Evolutionary conservation across 1,284 basidiomycete species (phyloP).

Genomic region (Tilletia indica): DNA sequence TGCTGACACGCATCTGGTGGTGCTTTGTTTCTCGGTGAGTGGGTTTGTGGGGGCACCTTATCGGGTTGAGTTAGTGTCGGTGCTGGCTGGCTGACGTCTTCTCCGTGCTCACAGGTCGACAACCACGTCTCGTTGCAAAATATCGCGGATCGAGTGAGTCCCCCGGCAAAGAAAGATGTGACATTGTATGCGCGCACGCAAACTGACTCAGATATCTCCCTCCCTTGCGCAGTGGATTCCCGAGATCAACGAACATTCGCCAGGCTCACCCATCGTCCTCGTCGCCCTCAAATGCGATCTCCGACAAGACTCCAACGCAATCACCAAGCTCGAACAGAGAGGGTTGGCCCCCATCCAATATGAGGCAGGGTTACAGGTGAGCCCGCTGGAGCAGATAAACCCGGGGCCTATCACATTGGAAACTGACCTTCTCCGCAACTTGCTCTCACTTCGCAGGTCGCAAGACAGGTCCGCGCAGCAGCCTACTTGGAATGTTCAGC

Average conservation of each 20-base stretch:
- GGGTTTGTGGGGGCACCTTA: too few relatives aligned
- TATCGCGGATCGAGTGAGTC: slow-evolving; percentile 70
- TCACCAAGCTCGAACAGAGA: slow-evolving; percentile 68
- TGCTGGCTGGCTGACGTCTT: neutral
- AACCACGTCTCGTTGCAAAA: slow-evolving; percentile 82
- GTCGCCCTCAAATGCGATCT: slow-evolving; percentile 84
- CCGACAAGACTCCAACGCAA: slow-evolving; percentile 70
- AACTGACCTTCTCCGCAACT: too few relatives aligned
- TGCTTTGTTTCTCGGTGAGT: slow-evolving; percentile 29
- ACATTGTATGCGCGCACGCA: slow-evolving; percentile 6
- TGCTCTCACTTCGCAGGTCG: too few relatives aligned
- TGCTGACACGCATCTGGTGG: slow-evolving; percentile 80
- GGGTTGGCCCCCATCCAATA: slow-evolving; percentile 75
- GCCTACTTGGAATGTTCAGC: slow-evolving; percentile 92
- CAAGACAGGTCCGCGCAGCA: slow-evolving; percentile 87
- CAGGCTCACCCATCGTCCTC: slow-evolving; percentile 77
- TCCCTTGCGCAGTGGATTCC: slow-evolving; percentile 76
- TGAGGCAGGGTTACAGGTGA: slow-evolving; percentile 63
- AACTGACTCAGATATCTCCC: slow-evolving; percentile 1
- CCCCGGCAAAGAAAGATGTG: too few relatives aligned
- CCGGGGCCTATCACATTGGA: too few relatives aligned
- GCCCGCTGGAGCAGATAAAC: too few relatives aligned
- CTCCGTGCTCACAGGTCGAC: slow-evolving; percentile 15
- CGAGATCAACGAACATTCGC: slow-evolving; percentile 79
- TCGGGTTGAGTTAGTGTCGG: too few relatives aligned